Base-by-base conservation (phyloP, 495 filamentous ascomycete genomes). In the Halenospora varia region DNA sequence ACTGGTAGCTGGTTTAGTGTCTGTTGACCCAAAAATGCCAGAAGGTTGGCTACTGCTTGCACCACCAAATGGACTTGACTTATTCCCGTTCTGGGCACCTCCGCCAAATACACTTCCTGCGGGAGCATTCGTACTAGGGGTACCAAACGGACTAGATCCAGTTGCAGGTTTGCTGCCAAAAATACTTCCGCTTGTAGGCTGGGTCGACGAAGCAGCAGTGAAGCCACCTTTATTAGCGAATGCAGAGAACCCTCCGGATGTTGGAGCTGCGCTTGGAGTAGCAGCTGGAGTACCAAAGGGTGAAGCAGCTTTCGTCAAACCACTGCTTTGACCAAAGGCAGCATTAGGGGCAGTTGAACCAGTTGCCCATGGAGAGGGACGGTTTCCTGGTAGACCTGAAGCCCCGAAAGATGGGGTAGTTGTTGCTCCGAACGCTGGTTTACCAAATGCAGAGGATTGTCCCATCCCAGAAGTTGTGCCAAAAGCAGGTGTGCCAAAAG, bases 141-240 rank as follows among this genome's bases (percentile, higher is more conserved):
- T 23, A 13, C 73, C 78, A 51, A 82, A 78, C 6, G 66, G 24
- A 42, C 72, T 65, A 24, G 66, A 55, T 4, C n/a, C n/a, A n/a
- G n/a, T n/a, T n/a, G 66, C 66, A 11, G 69, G 57, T 41, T 76
- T 71, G 0, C 76, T 72, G 1, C 74, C 82, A 59, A 89, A 85
- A 47, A 77, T 68, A 56, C 67, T 77, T 42, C 72, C 49, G n/a
- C n/a, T 53, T 19, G 48, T 22, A 45, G 29, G 8, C 4, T 53
- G 35, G 50, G 62, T 51, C 25, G 57, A 55, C 8, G 64, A 59
- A 9, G 80, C 59, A 2, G 78, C 73, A 8, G 72, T 74, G 69
- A 88, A 88, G 10, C 82, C 82, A 23, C 77, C 72, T 48, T 81
- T 77, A 49, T 65, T 76, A 6, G 83, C 84, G 65, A 86, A 88